These are phyloP conservation scores for Saccharomycopsis fermentans DNA, from an alignment of 805 yeast species.

Conservation along the genomic window DNA sequence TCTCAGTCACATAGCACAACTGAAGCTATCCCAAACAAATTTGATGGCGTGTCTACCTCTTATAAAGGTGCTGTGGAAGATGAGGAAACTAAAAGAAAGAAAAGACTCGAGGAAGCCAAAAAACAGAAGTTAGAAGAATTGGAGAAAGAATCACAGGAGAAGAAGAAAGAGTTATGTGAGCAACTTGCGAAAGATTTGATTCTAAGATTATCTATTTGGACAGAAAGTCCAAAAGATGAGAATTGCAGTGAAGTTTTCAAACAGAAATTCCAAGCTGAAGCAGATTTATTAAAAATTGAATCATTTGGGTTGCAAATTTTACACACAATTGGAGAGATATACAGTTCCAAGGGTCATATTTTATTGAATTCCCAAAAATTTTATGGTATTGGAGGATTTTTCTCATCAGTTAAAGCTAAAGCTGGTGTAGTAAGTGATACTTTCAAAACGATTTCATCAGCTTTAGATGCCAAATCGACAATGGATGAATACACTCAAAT, in stretches of 20 bases:
- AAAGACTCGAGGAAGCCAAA: conserved; percentile 26
- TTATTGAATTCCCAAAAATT: conserved; percentile 51
- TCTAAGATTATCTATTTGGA: conserved; percentile 42
- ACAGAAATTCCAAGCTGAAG: conserved; percentile 65
- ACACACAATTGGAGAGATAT: conserved; percentile 64
- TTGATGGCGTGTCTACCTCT: not conserved
- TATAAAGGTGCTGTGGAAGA: not conserved
- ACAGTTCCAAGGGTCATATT: conserved; percentile 53
- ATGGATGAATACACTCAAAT: conserved; percentile 62
- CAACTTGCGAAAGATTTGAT: conserved; percentile 50
- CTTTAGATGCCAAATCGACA: conserved; percentile 69
- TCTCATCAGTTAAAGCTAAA: conserved; percentile 62
- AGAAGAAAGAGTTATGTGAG: conserved; percentile 55
- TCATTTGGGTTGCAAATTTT: conserved; percentile 78
- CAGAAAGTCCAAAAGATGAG: conserved; percentile 52
- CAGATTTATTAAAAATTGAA: conserved; percentile 71
- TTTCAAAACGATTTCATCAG: conserved; percentile 58
- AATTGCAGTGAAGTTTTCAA: conserved; percentile 56
- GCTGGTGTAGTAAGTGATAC: conserved; percentile 68
- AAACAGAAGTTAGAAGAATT: conserved; percentile 47
- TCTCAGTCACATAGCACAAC: not conserved
- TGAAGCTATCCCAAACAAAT: not conserved
- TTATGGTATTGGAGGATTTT: conserved; percentile 61
- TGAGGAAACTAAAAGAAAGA: conserved; percentile 6
- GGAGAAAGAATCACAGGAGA: conserved; percentile 67